Conservation (phyloP, 805 yeast genomes). For the Lipomyces orientalis region DNA sequence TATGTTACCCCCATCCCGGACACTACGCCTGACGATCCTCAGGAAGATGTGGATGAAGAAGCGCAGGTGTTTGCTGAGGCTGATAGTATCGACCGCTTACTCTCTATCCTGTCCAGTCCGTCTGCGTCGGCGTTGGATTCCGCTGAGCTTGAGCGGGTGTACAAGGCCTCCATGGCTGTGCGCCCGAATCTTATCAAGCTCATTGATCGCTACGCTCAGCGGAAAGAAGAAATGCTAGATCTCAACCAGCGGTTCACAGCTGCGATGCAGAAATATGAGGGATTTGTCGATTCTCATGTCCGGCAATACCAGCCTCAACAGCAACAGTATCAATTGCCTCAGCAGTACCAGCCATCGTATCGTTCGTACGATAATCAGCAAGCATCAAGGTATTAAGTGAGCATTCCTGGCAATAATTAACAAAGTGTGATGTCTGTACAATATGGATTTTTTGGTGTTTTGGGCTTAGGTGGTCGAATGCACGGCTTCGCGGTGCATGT, state of each 20-base stretch:
- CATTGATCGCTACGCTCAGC: constrained; percentile 76
- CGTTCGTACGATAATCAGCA: background rate
- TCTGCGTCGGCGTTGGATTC: constrained; percentile 52
- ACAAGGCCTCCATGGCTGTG: constrained; percentile 72
- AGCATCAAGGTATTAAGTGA: background rate
- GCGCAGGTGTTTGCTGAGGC: constrained; percentile 57
- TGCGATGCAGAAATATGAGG: constrained; percentile 74
- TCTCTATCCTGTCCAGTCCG: constrained; percentile 58
- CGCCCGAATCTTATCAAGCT: constrained; percentile 75
- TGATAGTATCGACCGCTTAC: constrained; percentile 70
- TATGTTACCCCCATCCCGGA: constrained; percentile 82
- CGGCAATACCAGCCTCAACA: constrained; percentile 25
- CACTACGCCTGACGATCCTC: constrained; percentile 64
- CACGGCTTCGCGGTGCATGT: background rate
- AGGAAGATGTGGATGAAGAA: constrained; percentile 59
- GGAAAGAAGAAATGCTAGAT: constrained; percentile 76
- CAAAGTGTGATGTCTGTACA: background rate
- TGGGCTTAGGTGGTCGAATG: background rate
- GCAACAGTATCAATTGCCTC: background rate
- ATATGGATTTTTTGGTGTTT: background rate
- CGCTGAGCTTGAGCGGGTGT: constrained; percentile 73
- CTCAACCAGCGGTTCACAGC: constrained; percentile 71
- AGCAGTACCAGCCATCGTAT: background rate
- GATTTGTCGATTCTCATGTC: constrained; percentile 61
- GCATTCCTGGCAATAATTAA: background rate